phyloP scores from a whole-genome alignment of 2,329 filamentous ascomycete species.

The Camptophora hylomeconis region DNA sequence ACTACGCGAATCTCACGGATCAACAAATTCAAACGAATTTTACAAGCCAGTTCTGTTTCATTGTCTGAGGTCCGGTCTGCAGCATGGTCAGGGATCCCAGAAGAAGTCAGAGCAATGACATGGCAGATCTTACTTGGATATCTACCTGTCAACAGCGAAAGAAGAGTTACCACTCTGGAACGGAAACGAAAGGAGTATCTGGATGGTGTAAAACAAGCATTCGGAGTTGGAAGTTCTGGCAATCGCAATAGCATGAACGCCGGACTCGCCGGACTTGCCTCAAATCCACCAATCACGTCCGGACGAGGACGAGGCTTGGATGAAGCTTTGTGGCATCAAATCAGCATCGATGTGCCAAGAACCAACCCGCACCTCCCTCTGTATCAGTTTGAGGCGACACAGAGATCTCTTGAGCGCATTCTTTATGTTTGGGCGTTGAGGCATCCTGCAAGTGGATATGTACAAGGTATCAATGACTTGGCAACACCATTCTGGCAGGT shows the following conservation, averaged over 20 bases:
- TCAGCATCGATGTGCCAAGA: constrained; percentile 92
- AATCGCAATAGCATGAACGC: constrained; percentile 16
- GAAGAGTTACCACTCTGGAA: constrained; percentile 78
- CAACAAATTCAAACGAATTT: constrained; percentile 94
- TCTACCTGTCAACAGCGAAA: constrained; percentile 88
- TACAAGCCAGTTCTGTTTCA: constrained; percentile 83
- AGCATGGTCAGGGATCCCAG: constrained; percentile 88
- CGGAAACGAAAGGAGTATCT: constrained; percentile 93
- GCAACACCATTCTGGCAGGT: constrained; percentile 98
- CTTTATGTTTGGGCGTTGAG: constrained; percentile 96
- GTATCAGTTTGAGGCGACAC: constrained; percentile 91
- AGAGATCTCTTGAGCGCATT: constrained; percentile 85
- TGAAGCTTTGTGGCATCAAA: constrained; percentile 98
- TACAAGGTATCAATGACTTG: constrained; percentile 96
- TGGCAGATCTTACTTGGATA: constrained; percentile 95
- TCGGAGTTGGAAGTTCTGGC: constrained; percentile 37
- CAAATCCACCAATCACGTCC: constrained; percentile 28
- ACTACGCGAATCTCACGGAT: constrained; percentile 83
- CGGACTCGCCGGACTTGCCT: constrained; percentile 23
- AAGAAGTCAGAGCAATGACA: constrained; percentile 95
- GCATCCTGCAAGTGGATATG: constrained; percentile 92
- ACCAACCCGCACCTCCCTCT: constrained; percentile 93
- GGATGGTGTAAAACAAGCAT: constrained; percentile 66
- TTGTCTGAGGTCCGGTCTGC: constrained; percentile 69
- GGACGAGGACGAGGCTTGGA: constrained; percentile 66